Conservation (phyloP, 1,284 basidiomycete genomes). For the Marasmius oreades region DNA sequence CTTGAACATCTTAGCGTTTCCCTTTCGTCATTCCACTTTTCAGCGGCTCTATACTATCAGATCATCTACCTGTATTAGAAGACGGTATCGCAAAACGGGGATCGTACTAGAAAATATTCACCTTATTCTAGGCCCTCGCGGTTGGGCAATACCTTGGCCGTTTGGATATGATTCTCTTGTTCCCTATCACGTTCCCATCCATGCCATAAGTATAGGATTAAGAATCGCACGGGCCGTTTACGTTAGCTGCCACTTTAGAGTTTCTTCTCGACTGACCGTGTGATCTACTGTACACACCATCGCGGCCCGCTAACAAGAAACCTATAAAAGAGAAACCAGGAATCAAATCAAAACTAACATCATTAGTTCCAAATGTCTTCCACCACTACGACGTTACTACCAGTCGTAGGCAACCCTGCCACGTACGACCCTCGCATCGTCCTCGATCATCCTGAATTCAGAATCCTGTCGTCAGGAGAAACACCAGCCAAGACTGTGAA, state of each 20-base stretch:
- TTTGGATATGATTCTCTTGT: too few relatives aligned
- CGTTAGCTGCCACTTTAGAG: neutral
- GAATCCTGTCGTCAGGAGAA: conserved; percentile 43
- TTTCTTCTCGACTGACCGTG: neutral
- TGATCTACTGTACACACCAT: neutral
- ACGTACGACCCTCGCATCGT: conserved; percentile 51
- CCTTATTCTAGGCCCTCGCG: neutral
- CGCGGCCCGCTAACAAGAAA: neutral
- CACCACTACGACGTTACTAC: conserved; percentile 11
- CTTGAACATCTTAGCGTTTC: neutral
- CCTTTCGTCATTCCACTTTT: neutral
- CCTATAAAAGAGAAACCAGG: neutral
- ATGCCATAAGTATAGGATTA: too few relatives aligned
- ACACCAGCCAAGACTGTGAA: conserved; percentile 42
- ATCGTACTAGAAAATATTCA: neutral
- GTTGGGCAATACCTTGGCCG: neutral
- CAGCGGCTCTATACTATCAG: neutral
- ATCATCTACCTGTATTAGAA: neutral
- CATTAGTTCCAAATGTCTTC: neutral
- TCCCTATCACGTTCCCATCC: too few relatives aligned
- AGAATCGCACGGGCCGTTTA: too few relatives aligned
- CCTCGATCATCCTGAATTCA: conserved; percentile 49
- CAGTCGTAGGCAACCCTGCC: conserved; percentile 35
- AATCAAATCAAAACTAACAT: neutral
- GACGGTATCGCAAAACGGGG: conserved; percentile 2